Conservation (phyloP, 78 protist genomes). For the Protostelium mycophagum region DNA sequence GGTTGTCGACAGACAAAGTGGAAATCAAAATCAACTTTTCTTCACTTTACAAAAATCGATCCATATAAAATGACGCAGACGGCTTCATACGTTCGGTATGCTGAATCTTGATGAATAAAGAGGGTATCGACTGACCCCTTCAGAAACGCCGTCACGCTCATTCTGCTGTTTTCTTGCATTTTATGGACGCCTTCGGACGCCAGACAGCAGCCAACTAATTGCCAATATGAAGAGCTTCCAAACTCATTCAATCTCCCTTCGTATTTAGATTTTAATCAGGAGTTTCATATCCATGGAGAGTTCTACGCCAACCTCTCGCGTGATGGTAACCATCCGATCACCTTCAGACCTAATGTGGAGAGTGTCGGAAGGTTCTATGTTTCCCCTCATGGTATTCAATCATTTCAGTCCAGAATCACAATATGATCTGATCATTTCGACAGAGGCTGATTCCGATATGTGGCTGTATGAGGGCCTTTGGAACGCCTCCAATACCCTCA, state of each 20-base stretch:
- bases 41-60: too few relatives aligned
- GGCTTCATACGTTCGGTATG: too few relatives aligned
- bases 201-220: neutral
- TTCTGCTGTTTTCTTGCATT: too few relatives aligned
- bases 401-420: too few relatives aligned
- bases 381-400: neutral
- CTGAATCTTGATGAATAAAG: too few relatives aligned
- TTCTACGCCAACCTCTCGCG: neutral
- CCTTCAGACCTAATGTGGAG: neutral
- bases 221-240: neutral
- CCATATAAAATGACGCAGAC: too few relatives aligned
- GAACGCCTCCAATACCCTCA: neutral
- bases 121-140: too few relatives aligned
- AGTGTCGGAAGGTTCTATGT: neutral
- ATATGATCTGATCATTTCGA: neutral
- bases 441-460: neutral
- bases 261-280: neutral
- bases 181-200: too few relatives aligned
- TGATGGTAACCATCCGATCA: neutral
- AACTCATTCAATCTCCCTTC: neutral
- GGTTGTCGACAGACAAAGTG: too few relatives aligned
- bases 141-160: too few relatives aligned
- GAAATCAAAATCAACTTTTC: too few relatives aligned
- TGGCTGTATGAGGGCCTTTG: neutral
- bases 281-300: neutral